These are phyloP conservation scores for Triticum urartu DNA, from an alignment of 176 grass and related monocot genomes.

Conservation along the genomic window DNA sequence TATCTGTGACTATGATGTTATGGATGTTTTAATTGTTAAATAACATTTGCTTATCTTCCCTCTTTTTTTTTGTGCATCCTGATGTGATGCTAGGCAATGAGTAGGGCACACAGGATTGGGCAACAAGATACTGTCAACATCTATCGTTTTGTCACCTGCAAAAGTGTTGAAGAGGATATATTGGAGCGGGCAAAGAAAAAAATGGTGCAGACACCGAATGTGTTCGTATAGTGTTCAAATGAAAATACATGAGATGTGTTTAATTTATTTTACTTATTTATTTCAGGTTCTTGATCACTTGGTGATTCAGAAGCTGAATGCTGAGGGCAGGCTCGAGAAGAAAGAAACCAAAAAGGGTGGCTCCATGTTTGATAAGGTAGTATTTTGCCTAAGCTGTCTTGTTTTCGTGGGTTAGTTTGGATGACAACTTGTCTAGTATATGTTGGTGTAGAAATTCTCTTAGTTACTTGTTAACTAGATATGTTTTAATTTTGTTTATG, in stretches of 20 bases:
- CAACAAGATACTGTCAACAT: slow-evolving; percentile 99
- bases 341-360: slow-evolving; percentile 99
- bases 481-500: background rate
- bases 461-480: slow-evolving; percentile 7
- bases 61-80: slow-evolving; percentile 4
- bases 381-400: slow-evolving; percentile 7
- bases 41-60: slow-evolving; percentile 21
- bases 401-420: slow-evolving; percentile 1
- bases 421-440: background rate
- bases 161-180: slow-evolving; percentile 99
- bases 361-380: slow-evolving; percentile 95
- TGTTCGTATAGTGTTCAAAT: slow-evolving; percentile 11
- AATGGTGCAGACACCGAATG: slow-evolving; percentile 47
- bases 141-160: slow-evolving; percentile 94
- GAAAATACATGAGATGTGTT: background rate
- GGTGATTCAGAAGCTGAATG: slow-evolving; percentile 99
- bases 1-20: background rate
- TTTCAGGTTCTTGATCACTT: slow-evolving; percentile 99
- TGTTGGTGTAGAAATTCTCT: background rate
- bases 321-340: slow-evolving; percentile 98
- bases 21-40: background rate
- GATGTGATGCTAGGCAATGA: slow-evolving; percentile 72
- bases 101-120: slow-evolving; percentile 98
- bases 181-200: slow-evolving; percentile 98
- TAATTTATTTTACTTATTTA: background rate